Percentiles rank a stretch among this genome's conserved stretches.
phyloP scores from a whole-genome alignment of 1,284 basidiomycete species.

The Tilletia setariae region DNA sequence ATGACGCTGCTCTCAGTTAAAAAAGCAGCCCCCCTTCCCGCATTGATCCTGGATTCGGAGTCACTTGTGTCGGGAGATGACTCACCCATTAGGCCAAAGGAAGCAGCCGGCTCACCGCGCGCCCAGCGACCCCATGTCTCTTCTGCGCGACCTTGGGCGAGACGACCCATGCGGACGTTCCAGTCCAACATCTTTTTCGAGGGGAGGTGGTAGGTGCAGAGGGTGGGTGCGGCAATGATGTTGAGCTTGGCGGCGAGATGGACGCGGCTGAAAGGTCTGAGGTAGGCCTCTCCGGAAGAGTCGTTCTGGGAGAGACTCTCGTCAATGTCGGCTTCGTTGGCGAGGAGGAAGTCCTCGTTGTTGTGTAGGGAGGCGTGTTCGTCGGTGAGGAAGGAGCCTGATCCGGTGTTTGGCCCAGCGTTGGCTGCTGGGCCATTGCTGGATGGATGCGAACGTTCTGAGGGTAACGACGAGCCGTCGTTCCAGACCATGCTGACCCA shows the following conservation, averaged over 20 bases:
- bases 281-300: conserved; percentile 48
- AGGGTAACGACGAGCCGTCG: conserved; percentile 49
- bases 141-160: conserved; percentile 24
- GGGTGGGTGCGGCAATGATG: conserved; percentile 52
- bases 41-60: too few species aligned
- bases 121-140: conserved; percentile 49
- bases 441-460: conserved; percentile 1
- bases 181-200: conserved; percentile 47
- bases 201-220: conserved; percentile 53
- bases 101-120: conserved; percentile 39
- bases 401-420: not conserved
- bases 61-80: too few species aligned
- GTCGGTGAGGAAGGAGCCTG: conserved; percentile 17
- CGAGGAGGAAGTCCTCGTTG: conserved; percentile 54
- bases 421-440: conserved; percentile 11
- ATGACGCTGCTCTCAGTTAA: too few species aligned
- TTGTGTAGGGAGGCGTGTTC: conserved; percentile 36
- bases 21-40: too few species aligned
- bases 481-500: conserved; percentile 55
- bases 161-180: conserved; percentile 42
- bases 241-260: conserved; percentile 54
- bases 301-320: conserved; percentile 44
- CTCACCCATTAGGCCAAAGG: conserved; percentile 36
- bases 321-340: conserved; percentile 54
- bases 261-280: conserved; percentile 55